Percentiles rank a stretch among this genome's conserved stretches.
Evolutionary conservation across 1,139 yeast genomes (phyloP).

Genomic region (Saccharomycopsis hybrid): DNA sequence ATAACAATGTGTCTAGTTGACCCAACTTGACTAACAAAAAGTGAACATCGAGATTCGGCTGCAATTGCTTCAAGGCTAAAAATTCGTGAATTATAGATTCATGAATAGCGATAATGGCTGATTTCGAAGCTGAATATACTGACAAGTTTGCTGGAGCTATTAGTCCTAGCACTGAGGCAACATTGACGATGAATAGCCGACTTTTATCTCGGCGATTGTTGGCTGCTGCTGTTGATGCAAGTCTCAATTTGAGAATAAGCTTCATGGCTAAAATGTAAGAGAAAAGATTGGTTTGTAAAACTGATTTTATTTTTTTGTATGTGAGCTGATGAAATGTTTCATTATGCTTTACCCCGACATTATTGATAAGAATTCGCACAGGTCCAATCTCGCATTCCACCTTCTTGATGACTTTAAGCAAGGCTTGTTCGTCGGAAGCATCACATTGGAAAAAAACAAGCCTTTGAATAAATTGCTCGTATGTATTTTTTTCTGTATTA

Average conservation of each 20-base stretch:
- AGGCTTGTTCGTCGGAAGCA: neutral
- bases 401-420: slow-evolving; percentile 2
- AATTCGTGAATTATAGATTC: slow-evolving; percentile 51
- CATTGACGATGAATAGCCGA: slow-evolving; percentile 47
- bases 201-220: neutral
- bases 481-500: neutral
- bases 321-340: slow-evolving; percentile 1
- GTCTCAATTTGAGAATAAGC: slow-evolving; percentile 4
- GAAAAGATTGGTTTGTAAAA: slow-evolving; percentile 38
- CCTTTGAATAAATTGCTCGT: neutral
- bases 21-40: slow-evolving; percentile 58
- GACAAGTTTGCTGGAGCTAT: slow-evolving; percentile 66
- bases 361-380: slow-evolving; percentile 15
- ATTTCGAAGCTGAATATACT: slow-evolving; percentile 60
- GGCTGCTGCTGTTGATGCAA: neutral
- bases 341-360: slow-evolving; percentile 15
- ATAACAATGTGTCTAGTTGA: slow-evolving; percentile 59
- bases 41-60: slow-evolving; percentile 1
- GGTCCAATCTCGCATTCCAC: slow-evolving; percentile 12
- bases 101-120: slow-evolving; percentile 52
- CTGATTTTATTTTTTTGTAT: slow-evolving; percentile 43
- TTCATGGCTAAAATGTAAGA: slow-evolving; percentile 17
- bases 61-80: neutral
- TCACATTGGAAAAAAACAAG: slow-evolving; percentile 13
- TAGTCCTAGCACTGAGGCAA: slow-evolving; percentile 66